These are phyloP conservation scores for Fusarium sp. DNA, from an alignment of 2,329 filamentous ascomycete species.

Conservation along the genomic window DNA sequence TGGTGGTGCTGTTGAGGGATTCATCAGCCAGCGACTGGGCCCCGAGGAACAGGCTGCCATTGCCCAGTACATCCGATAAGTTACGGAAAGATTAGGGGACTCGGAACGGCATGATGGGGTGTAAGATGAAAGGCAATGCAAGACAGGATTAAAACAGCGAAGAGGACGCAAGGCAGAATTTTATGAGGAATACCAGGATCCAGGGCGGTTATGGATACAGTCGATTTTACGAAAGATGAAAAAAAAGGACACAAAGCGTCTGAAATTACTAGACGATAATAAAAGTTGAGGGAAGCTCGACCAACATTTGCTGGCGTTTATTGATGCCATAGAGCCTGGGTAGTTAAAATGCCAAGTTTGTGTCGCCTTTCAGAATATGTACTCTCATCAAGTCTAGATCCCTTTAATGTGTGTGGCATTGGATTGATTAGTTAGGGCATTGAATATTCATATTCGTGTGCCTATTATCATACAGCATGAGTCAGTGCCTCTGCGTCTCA, in stretches of 20 bases:
- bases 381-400: neutral
- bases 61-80: conserved; percentile 61
- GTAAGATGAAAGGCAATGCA: neutral
- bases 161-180: neutral
- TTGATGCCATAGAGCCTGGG: neutral
- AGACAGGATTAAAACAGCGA: neutral
- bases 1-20: conserved; percentile 75
- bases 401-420: neutral
- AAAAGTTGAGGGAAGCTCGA: neutral
- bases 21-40: conserved; percentile 77
- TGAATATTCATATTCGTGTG: neutral
- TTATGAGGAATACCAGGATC: conserved; percentile 1
- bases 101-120: neutral
- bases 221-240: neutral
- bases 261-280: neutral
- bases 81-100: neutral
- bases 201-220: neutral
- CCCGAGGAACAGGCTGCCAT: conserved; percentile 69
- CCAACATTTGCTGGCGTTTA: neutral
- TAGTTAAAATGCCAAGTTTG: neutral
- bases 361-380: neutral
- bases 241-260: neutral
- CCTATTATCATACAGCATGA: neutral
- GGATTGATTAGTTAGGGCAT: neutral
- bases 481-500: neutral